Evolutionary conservation across 208 protist species (phyloP), one percentile per base, ranked within the genome.

Genomic region (Strigomonas culicis): DNA sequence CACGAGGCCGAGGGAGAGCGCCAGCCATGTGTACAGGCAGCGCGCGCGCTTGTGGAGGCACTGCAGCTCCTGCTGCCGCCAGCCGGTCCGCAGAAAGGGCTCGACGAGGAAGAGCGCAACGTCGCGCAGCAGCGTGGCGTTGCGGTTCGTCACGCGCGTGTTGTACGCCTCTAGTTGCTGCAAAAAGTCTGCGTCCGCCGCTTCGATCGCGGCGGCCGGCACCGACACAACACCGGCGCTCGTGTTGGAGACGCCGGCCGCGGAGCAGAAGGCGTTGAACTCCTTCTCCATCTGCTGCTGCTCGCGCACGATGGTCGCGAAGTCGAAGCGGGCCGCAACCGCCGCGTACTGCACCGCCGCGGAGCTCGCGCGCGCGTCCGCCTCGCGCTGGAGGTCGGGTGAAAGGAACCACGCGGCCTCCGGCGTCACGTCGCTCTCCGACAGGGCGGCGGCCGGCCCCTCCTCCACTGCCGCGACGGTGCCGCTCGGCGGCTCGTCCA

Each of bases 1-100:
- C 24, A 55, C 53, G 1, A 60, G 46, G 63, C 80, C 84, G 0
- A 96, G 67, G 24, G 17, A 21, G 24, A 24, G 27, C 49, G 27
- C 49, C 25, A 55, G 27, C 86, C 86, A 96, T 58, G 25, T 43
- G 57, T 90, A 96, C 28, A 93, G 2, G 34, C 64, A 74, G 4
- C 86, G 75, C 10, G 78, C 76, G 59, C 80, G 82, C 62, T 82
- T 88, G 17, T 88, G 65, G 36, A 71, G 36, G 34, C 84, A 87
- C 67, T 89, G 79, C 55, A 64, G 59, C 2, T 32, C 56, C 15
- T 77, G 79, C 67, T 93, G 90, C 36, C 86, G 70, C 85, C 87
- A 93, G 15, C 78, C 87, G 4, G 75, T 53, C 15, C 25, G 49
- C 55, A 65, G 59, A 57, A 79, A 95, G 4, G 88, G 86, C 11